Percentiles rank a stretch among this genome's conserved stretches.
Conservation (phyloP, 1,284 basidiomycete species). For the Microbotryomycetes sp. region DNA sequence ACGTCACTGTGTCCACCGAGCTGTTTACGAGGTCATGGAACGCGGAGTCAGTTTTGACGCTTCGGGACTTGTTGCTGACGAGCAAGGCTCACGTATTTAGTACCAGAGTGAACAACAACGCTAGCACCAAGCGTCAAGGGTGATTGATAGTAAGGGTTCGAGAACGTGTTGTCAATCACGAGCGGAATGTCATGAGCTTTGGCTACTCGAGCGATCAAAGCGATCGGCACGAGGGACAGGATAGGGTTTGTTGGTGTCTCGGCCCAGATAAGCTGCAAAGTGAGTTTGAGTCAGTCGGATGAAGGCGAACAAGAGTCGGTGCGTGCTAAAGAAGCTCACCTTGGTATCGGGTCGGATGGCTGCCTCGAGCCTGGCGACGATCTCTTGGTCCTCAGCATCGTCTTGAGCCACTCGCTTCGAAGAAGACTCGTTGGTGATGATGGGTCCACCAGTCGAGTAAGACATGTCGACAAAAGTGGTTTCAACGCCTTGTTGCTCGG, state of each 20-base stretch:
- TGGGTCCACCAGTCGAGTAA: constrained; percentile 2
- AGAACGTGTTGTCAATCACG: constrained; percentile 56
- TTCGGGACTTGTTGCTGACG: constrained; percentile 56
- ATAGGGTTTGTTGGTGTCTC: constrained; percentile 95
- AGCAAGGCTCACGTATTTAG: constrained; percentile 90
- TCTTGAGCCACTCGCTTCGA: constrained; percentile 3
- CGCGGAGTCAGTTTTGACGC: no score
- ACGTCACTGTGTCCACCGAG: constrained; percentile 32
- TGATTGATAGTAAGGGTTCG: constrained; percentile 84
- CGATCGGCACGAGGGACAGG: constrained; percentile 74
- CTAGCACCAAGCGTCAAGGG: constrained; percentile 80
- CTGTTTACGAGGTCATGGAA: not conserved
- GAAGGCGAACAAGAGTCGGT: not conserved
- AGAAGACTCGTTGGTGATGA: not conserved
- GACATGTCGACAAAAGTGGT: constrained; percentile 75
- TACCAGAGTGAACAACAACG: constrained; percentile 51
- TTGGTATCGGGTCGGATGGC: constrained; percentile 72
- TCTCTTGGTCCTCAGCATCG: constrained; percentile 40
- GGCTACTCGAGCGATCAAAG: constrained; percentile 57
- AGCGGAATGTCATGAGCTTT: constrained; percentile 58
- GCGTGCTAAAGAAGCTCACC: constrained; percentile 47
- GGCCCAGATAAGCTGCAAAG: constrained; percentile 79
- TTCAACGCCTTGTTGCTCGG: constrained; percentile 62
- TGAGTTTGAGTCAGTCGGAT: constrained; percentile 6
- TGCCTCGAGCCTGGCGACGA: constrained; percentile 56